phyloP scores from a whole-genome alignment of 2,329 filamentous ascomycete species.

The Pleurostoma richardsiae region DNA sequence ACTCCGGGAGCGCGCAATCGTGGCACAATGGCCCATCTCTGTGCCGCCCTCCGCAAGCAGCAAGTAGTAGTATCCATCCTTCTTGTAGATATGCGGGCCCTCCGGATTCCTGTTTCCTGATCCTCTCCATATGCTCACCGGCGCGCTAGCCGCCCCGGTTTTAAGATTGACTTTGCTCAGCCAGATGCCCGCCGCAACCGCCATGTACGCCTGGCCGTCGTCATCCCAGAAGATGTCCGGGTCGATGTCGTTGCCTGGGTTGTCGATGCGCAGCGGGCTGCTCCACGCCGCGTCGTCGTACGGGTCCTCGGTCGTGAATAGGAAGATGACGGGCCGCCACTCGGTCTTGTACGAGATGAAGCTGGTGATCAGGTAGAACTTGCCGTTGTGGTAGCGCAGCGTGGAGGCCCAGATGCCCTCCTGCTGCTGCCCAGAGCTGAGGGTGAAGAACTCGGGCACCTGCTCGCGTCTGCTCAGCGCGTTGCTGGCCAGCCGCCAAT shows the following conservation, averaged over 20 bases:
- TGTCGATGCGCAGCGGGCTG: constrained; percentile 25
- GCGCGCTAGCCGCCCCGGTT: constrained; percentile 24
- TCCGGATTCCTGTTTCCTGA: constrained; percentile 35
- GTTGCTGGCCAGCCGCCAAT: constrained; percentile 39
- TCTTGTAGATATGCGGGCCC: constrained; percentile 36
- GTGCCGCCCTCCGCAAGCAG: constrained; percentile 42
- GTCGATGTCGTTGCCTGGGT: constrained; percentile 25
- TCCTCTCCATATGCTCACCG: constrained; percentile 35
- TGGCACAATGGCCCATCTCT: constrained; percentile 30
- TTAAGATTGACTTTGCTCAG: constrained; percentile 25
- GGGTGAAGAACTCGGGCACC: too few relatives aligned
- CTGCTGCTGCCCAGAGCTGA: constrained; percentile 8
- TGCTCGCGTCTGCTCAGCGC: constrained; percentile 31
- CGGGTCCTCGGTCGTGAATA: constrained; percentile 34
- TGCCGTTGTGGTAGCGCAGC: constrained; percentile 32
- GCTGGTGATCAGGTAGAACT: constrained; percentile 39
- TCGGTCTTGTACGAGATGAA: constrained; percentile 21
- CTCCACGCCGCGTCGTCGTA: constrained; percentile 32
- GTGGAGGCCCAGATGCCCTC: constrained; percentile 42
- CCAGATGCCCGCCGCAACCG: constrained; percentile 18
- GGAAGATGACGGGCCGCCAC: constrained; percentile 27
- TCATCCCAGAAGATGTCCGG: constrained; percentile 36
- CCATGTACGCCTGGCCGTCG: constrained; percentile 29
- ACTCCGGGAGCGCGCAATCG: constrained; percentile 32
- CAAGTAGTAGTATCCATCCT: constrained; percentile 38